These are phyloP conservation scores for Nidularia sp. DNA, from an alignment of 768 basidiomycete species.

Conservation along the genomic window DNA sequence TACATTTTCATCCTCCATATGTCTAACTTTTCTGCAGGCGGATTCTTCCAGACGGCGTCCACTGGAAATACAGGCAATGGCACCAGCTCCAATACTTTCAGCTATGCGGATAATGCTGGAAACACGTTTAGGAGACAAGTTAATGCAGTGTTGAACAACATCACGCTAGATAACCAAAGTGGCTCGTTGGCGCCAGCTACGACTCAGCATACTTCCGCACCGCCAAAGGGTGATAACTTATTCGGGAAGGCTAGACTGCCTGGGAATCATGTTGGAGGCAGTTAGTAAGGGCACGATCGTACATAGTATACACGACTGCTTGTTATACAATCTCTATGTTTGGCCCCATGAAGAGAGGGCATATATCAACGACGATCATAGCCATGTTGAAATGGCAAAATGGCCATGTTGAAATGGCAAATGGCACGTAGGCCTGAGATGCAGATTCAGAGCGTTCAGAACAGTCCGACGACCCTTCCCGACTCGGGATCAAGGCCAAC, in stretches of 20 bases:
- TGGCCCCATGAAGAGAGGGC: background rate
- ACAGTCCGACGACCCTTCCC: constrained; percentile 83
- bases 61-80: constrained; percentile 61
- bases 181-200: constrained; percentile 38
- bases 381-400: background rate
- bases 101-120: constrained; percentile 51
- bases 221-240: background rate
- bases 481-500: constrained; percentile 76
- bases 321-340: background rate
- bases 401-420: background rate
- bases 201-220: constrained; percentile 1
- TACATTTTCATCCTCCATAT: constrained; percentile 1
- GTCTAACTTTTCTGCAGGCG: constrained; percentile 25
- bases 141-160: constrained; percentile 54
- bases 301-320: no score
- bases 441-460: constrained; percentile 22
- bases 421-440: background rate
- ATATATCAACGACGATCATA: background rate
- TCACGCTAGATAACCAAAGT: constrained; percentile 54
- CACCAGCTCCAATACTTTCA: constrained; percentile 65
- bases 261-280: constrained; percentile 9
- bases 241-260: constrained; percentile 12
- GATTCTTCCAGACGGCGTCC: constrained; percentile 40
- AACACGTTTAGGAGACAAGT: constrained; percentile 64
- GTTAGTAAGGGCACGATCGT: background rate